phyloP scores from a whole-genome alignment of 2,329 filamentous ascomycete species.

The Fonsecaea pugnacius region DNA sequence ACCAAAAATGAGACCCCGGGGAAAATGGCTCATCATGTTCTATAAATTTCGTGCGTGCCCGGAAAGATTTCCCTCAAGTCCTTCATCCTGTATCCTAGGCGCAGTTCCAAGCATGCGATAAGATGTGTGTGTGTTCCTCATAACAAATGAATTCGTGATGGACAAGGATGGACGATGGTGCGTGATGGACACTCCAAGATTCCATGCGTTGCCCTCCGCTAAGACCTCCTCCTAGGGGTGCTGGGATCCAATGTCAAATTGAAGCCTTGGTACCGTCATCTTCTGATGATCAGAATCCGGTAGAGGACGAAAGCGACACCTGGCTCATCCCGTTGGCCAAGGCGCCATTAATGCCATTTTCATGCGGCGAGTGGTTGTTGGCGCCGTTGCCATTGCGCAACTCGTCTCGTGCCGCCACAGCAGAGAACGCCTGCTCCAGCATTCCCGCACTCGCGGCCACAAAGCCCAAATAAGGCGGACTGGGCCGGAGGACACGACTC shows the following conservation, averaged over 20 bases:
- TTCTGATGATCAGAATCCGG: conserved; percentile 10
- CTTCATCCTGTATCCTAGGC: neutral
- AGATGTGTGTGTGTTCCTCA: neutral
- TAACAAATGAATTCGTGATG: neutral
- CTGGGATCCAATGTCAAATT: neutral
- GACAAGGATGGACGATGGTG: neutral
- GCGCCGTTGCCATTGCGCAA: neutral
- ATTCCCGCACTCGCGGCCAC: conserved; percentile 76
- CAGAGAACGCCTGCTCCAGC: conserved; percentile 54
- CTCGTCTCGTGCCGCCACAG: conserved; percentile 5
- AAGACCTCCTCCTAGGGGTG: neutral
- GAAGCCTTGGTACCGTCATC: neutral
- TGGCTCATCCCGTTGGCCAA: conserved; percentile 25
- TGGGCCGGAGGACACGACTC: conserved; percentile 73
- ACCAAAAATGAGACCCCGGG: neutral
- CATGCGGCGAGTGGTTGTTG: conserved; percentile 44
- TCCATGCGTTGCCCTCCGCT: neutral
- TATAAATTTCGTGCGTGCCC: neutral
- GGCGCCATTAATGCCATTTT: conserved; percentile 60
- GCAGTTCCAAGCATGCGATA: neutral
- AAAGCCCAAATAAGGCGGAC: conserved; percentile 79
- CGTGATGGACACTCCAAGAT: neutral
- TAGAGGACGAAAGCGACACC: conserved; percentile 18
- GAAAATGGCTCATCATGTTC: neutral
- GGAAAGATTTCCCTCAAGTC: neutral